These are phyloP conservation scores for Dactylellina parvicollis DNA, from an alignment of 2,329 filamentous ascomycete species.

Conservation along the genomic window DNA sequence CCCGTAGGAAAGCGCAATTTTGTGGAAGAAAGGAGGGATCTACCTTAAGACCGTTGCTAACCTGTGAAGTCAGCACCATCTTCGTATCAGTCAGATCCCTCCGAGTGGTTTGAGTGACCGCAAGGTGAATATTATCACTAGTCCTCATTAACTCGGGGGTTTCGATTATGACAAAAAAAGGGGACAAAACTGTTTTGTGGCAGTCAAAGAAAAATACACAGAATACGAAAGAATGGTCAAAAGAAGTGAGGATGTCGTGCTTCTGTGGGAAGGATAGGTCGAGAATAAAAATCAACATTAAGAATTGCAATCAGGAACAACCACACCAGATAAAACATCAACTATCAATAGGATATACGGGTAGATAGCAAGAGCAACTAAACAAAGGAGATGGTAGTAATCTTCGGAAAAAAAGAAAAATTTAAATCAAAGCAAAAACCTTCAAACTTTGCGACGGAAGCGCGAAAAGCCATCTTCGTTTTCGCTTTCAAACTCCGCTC, in stretches of 20 bases:
- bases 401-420: constrained; percentile 3
- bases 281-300: constrained; percentile 31
- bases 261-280: constrained; percentile 45
- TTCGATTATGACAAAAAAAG: constrained; percentile 37
- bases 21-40: constrained; percentile 13
- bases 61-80: neutral
- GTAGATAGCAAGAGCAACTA: neutral
- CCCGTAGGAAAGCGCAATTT: constrained; percentile 22
- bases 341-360: no score
- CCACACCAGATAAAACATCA: constrained; percentile 44
- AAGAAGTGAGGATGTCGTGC: constrained; percentile 26
- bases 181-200: constrained; percentile 14
- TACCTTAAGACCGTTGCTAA: constrained; percentile 19
- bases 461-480: constrained; percentile 44
- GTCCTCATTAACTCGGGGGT: constrained; percentile 44
- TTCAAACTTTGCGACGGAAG: constrained; percentile 37
- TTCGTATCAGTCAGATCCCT: neutral
- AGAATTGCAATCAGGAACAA: constrained; percentile 41
- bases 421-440: constrained; percentile 13
- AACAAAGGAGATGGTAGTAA: neutral
- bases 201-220: constrained; percentile 35
- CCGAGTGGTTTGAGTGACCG: constrained; percentile 29
- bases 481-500: constrained; percentile 53
- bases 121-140: constrained; percentile 48
- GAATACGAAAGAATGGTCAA: constrained; percentile 24